Evolutionary conservation across 257 asterid species (phyloP), one percentile per base, ranked within the genome.

Genomic region (Nicotiana knightiana): DNA sequence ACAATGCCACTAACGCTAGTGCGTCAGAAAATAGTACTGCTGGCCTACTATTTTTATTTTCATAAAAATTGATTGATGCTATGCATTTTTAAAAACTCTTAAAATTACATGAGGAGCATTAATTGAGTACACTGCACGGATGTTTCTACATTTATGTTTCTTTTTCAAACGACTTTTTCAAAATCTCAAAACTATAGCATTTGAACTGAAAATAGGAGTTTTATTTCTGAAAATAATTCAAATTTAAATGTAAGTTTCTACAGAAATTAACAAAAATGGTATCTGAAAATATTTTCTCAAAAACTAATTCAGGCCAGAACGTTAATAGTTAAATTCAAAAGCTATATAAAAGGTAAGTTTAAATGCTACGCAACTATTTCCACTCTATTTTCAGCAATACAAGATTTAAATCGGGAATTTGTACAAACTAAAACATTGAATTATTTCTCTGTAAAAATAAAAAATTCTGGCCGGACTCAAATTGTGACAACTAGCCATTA

Each of bases 1-100:
- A 76, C 37, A 57, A 30, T 89, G 88, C 88, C 90, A 81, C 83
- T 86, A 26, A 2, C 6, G n/a, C 16, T 78, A 58, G 37, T 4
- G 15, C 21, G 21, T 32, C 64, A 17, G 67, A 21, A n/a, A 35
- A 4, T 77, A 17, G 46, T 55, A 57, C 51, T 57, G 35, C 65
- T 30, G 32, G 30, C 68, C 28, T 10, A 21, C 68, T 63, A 10
- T 43, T 28, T 5, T 16, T 18, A 9, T 67, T 68, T 68, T 37
- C 32, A 11, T 18, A 9, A 37, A 2, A 24, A 76, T 9, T 16
- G 28, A 58, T 55, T 55, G 21, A 55, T 55, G 54, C 48, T 35
- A 77, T 54, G 81, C 6, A 12, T 55, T 76, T 76, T 53, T 54
- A 5, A 76, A 32, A 76, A 53, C 18, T 39, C 33, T 68, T 71